phyloP scores from a whole-genome alignment of 2,329 filamentous ascomycete genomes.

The Hymenoscyphus scutula region DNA sequence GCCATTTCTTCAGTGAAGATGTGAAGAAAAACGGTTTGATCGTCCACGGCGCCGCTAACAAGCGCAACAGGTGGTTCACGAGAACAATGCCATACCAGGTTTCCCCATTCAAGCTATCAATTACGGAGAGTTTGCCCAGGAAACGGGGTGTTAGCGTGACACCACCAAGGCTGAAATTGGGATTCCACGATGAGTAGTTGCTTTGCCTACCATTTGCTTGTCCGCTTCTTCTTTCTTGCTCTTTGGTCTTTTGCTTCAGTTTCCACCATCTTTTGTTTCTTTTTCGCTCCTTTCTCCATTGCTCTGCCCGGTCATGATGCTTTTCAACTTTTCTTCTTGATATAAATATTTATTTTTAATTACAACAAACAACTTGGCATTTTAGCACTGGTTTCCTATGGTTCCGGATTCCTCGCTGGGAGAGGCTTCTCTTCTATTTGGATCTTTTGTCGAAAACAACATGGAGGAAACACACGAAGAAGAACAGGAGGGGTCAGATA shows the following conservation, averaged over 20 bases:
- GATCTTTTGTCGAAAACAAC: constrained; percentile 20
- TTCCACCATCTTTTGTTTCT: constrained; percentile 13
- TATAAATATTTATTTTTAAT: not conserved
- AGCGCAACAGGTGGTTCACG: constrained; percentile 20
- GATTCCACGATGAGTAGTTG: not conserved
- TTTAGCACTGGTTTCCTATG: constrained; percentile 14
- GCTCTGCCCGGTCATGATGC: constrained; percentile 30
- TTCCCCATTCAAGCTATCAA: constrained; percentile 13
- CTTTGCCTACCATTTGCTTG: not conserved
- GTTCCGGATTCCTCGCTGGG: constrained; percentile 26
- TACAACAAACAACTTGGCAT: not conserved
- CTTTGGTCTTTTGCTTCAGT: constrained; percentile 11
- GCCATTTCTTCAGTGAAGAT: not conserved
- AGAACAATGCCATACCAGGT: constrained; percentile 25
- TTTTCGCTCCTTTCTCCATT: constrained; percentile 10
- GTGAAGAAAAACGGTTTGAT: constrained; percentile 28
- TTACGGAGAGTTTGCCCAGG: not conserved
- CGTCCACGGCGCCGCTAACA: constrained; percentile 18
- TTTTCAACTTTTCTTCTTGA: constrained; percentile 8
- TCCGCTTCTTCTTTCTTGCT: constrained; percentile 5
- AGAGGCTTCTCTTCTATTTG: constrained; percentile 22
- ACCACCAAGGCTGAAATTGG: not conserved
- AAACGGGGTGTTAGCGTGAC: constrained; percentile 7
- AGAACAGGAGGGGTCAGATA: not conserved
- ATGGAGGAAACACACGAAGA: constrained; percentile 20